Base-by-base conservation (phyloP, 345 rosid species). In the Brassica incana region DNA sequence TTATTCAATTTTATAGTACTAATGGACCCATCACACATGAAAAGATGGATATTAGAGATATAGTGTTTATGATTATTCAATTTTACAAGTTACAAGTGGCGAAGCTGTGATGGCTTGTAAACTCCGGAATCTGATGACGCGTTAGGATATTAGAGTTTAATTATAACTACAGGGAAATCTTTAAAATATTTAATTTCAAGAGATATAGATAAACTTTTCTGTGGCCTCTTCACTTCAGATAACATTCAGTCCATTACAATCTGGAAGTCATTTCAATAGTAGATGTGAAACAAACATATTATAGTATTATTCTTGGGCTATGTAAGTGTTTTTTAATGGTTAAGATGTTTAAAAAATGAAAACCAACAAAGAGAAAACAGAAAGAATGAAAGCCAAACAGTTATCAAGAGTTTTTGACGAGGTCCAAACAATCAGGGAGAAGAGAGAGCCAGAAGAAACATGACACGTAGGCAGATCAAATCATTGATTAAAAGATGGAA, bases 71-170 rank as follows among this genome's bases (percentile, higher is more conserved):
- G 18, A 16, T 16, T 16, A 16, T 16, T 16, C 69, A 59, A 73
- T 10, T 43, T 70, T 61, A 60, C 74, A 66, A 66, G 59, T 58
- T 45, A 72, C 81, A 74, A 80, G 72, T 80, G 83, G 75, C 83
- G 3, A 36, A 52, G 32, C 9, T 30, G 14, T 69, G 75, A 54
- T 74, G 70, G 67, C 43, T 36, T 69, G 3, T 25, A 52, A 52
- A 32, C 1, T 72, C 36, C 30, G 61, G 81, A 78, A 73, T 72
- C 5, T 59, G 23, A 79, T 67, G 58, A 79, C 69, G 52, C 52
- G 32, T 9, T 25, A 8, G 2, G 5, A 43, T 58, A 48, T 14
- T 62, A 9, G 15, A 62, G 75, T 74, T 74, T 38, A 29, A 16
- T 20, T 6, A 14, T 11, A 67, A 7, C 8, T 10, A 38, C 12